Evolutionary conservation across 306 rosid genomes (phyloP), one percentile per base, ranked within the genome.

Genomic region (Cucumis cinereus): DNA sequence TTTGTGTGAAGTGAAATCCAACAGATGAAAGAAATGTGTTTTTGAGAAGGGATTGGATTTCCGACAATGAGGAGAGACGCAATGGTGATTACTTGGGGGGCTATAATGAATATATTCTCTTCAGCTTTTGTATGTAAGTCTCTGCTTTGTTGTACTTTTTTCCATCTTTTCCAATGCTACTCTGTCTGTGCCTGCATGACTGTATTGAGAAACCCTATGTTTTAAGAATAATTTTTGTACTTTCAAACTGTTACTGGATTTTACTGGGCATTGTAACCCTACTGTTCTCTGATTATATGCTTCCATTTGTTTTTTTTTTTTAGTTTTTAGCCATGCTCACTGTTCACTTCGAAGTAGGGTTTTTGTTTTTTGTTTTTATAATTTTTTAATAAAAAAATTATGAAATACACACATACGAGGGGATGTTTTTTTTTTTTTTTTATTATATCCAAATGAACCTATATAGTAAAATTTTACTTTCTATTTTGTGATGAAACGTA

Each of bases 31-130:
- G 10, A 41, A 45, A 45, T 16, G 14, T 45, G 52, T 45, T 12
- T 3, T 45, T 45, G 52, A 45, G 5, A 3, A 45, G 52, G 15
- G 11, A 36, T 41, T 7, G 17, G 1, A 45, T 45, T 30, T 30
- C 12, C 16, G 13, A 45, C 52, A 45, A 45, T 45, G 52, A 45
- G 52, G 5, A 45, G 52, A 45, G 52, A 45, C 16, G 52, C 52
- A 45, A 2, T 45, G 54, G 54, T 49, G 54, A 49, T 14, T 3
- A 49, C 19, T 49, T 49, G 22, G 20, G 57, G 22, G 10, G 38
- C 76, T 28, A 41, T 30, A 28, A 26, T 72, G 76, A 72, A 72
- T 72, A 72, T 72, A 72, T 72, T 72, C 76, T 72, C 26, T 72
- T 26, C 59, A 28, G 76, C 60, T 28, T 72, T 72, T 16, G 2